phyloP scores from a whole-genome alignment of 1,284 basidiomycete genomes.

The Apiotrichum laibachii region DNA sequence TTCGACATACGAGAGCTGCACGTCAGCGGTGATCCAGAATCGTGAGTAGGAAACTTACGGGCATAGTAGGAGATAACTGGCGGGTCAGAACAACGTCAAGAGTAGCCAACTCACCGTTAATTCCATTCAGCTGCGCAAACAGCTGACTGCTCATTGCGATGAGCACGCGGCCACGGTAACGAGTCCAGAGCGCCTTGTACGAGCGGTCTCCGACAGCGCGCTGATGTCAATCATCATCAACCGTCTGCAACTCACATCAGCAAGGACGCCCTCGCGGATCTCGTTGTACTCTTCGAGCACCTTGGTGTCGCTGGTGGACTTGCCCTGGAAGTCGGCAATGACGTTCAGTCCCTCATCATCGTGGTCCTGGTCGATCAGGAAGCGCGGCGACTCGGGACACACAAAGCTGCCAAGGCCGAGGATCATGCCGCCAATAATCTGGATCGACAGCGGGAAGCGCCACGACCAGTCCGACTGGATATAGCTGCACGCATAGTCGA shows the following conservation, averaged over 20 bases:
- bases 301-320: conserved; percentile 66
- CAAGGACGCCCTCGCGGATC: conserved; percentile 82
- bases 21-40: conserved; percentile 2
- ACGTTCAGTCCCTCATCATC: conserved; percentile 84
- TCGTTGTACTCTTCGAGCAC: conserved; percentile 86
- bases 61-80: conserved; percentile 9
- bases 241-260: conserved; percentile 60
- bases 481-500: conserved; percentile 90
- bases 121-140: conserved; percentile 93
- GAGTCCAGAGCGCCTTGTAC: conserved; percentile 81
- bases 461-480: conserved; percentile 76
- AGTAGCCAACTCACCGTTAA: conserved; percentile 94
- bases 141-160: conserved; percentile 97
- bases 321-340: conserved; percentile 86
- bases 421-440: conserved; percentile 81
- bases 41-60: conserved; percentile 50
- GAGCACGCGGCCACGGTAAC: conserved; percentile 82
- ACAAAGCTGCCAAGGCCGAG: conserved; percentile 78
- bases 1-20: conserved; percentile 45
- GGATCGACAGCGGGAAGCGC: conserved; percentile 80
- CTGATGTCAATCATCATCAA: conserved; percentile 18
- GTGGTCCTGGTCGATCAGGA: conserved; percentile 85
- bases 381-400: conserved; percentile 90
- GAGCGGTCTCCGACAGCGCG: conserved; percentile 75
- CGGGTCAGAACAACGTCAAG: conserved; percentile 36